Evolutionary conservation across 2,329 filamentous ascomycete species (phyloP).

Genomic region (Xylariomycetidae sp.): DNA sequence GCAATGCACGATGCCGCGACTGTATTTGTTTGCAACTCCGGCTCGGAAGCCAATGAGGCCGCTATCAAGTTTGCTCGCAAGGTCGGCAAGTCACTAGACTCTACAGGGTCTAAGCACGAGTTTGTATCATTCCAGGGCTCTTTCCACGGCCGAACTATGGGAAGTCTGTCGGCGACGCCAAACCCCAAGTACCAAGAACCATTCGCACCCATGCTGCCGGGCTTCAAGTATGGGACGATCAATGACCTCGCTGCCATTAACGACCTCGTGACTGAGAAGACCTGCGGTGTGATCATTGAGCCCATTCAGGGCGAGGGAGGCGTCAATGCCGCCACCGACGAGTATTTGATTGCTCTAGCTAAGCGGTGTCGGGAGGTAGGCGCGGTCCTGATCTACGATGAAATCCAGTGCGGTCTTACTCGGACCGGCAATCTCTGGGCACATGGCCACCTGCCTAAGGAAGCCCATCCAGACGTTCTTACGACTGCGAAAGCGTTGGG

Average conservation of each 20-base stretch:
- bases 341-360: conserved; percentile 80
- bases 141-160: conserved; percentile 97
- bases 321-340: conserved; percentile 73
- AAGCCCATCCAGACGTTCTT: conserved; percentile 87
- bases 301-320: conserved; percentile 97
- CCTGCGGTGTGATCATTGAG: conserved; percentile 92
- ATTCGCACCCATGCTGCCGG: conserved; percentile 91
- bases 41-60: conserved; percentile 94
- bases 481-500: conserved; percentile 94
- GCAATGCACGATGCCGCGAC: conserved; percentile 74
- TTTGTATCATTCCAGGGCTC: conserved; percentile 86
- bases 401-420: conserved; percentile 91
- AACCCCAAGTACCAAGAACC: conserved; percentile 97
- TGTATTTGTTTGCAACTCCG: conserved; percentile 94
- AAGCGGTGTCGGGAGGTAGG: conserved; percentile 79
- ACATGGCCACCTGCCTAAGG: conserved; percentile 62
- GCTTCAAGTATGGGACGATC: conserved; percentile 79
- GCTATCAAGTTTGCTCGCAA: conserved; percentile 97
- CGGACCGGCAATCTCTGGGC: conserved; percentile 91
- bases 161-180: conserved; percentile 86
- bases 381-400: conserved; percentile 87
- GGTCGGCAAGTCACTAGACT: conserved; percentile 69
- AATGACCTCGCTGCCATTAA: conserved; percentile 73
- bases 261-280: conserved; percentile 72
- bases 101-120: conserved; percentile 68